Conservation (phyloP, 2,329 filamentous ascomycete species). For the Aureobasidium sp. region DNA sequence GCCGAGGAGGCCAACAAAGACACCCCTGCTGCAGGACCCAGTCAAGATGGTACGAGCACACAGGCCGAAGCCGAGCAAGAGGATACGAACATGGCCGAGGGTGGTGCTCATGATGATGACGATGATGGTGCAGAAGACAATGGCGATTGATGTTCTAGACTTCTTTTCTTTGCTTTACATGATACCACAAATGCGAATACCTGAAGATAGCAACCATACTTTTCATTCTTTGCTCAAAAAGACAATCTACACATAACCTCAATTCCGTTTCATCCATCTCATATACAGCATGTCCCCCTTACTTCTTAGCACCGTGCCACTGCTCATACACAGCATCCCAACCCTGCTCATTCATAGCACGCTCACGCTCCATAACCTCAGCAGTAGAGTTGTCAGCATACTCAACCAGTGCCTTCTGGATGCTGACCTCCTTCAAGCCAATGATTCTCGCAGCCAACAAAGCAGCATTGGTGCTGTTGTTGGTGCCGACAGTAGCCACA, state of each 20-base stretch:
- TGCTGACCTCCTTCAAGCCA: slow-evolving; percentile 40
- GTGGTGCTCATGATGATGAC: neutral
- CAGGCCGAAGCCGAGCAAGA: neutral
- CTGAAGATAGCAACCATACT: neutral
- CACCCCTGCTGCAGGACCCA: neutral
- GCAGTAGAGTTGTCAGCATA: slow-evolving; percentile 56
- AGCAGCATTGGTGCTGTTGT: slow-evolving; percentile 38
- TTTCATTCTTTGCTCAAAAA: neutral
- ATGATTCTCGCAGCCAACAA: slow-evolving; percentile 37
- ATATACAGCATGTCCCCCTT: neutral
- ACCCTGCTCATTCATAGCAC: slow-evolving; percentile 46
- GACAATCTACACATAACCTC: neutral
- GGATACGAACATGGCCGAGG: neutral
- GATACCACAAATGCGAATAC: neutral
- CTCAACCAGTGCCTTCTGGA: slow-evolving; percentile 48
- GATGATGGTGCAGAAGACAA: neutral
- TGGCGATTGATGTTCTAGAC: neutral
- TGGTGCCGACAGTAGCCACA: slow-evolving; percentile 35
- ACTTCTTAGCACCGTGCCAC: slow-evolving; percentile 21
- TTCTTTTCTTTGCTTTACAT: neutral
- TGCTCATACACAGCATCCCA: slow-evolving; percentile 21
- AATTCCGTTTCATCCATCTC: neutral
- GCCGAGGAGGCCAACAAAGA: neutral
- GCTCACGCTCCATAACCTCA: slow-evolving; percentile 57
- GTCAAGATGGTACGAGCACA: neutral